phyloP scores from a whole-genome alignment of 768 basidiomycete genomes.

The Collybiopsis luxurians region DNA sequence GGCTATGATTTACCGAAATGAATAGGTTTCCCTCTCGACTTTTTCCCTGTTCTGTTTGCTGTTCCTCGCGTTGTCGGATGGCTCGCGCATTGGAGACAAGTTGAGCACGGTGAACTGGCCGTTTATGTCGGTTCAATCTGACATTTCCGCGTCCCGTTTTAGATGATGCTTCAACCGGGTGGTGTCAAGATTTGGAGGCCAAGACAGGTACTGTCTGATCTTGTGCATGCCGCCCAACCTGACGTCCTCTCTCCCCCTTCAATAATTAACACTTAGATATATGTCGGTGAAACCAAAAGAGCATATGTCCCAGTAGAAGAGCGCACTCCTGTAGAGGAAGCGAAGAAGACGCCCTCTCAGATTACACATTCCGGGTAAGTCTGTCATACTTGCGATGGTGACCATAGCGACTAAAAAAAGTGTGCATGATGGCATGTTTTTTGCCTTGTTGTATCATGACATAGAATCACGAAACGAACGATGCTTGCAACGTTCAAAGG shows the following conservation, averaged over 20 bases:
- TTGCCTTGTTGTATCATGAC: slow-evolving; percentile 1
- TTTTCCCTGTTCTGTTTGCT: slow-evolving; percentile 91
- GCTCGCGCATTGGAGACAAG: slow-evolving; percentile 92
- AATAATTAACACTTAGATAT: slow-evolving; percentile 52
- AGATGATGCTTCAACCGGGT: slow-evolving; percentile 90
- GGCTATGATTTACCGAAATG: not conserved
- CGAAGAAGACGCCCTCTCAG: slow-evolving; percentile 55
- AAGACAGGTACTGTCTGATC: slow-evolving; percentile 53
- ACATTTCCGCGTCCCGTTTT: slow-evolving; percentile 1
- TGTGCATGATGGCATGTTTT: slow-evolving; percentile 1
- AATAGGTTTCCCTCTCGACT: slow-evolving; percentile 87
- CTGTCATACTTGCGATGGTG: slow-evolving; percentile 21
- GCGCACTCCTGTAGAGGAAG: slow-evolving; percentile 53
- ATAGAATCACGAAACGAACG: slow-evolving; percentile 66
- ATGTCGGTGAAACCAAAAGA: slow-evolving; percentile 71
- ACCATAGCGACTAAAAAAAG: slow-evolving; percentile 35
- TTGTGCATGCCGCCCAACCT: too few species aligned
- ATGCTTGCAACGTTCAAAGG: slow-evolving; percentile 61
- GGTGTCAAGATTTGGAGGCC: slow-evolving; percentile 95
- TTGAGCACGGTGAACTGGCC: slow-evolving; percentile 21
- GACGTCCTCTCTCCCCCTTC: not conserved
- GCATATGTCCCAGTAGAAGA: slow-evolving; percentile 69
- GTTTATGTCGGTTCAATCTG: slow-evolving; percentile 6
- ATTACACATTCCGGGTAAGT: slow-evolving; percentile 77
- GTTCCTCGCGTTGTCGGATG: slow-evolving; percentile 92